These are phyloP conservation scores for Mycena rebaudengoi DNA, from an alignment of 768 basidiomycete genomes.

Conservation along the genomic window DNA sequence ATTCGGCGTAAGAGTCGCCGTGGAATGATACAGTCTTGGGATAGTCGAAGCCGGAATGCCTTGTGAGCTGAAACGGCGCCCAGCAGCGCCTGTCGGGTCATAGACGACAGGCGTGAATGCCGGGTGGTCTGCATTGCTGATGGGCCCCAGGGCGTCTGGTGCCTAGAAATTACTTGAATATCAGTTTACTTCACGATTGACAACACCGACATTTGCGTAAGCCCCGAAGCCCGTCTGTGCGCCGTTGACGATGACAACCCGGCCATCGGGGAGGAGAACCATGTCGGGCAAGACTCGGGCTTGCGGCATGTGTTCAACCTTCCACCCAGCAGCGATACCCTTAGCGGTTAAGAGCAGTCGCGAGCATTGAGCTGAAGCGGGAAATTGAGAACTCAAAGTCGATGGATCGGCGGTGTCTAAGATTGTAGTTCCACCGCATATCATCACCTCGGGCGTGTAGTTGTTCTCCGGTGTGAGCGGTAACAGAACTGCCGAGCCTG, in stretches of 20 bases:
- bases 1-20: slow-evolving; percentile 62
- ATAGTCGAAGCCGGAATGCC: slow-evolving; percentile 53
- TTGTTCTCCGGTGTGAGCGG: slow-evolving; percentile 37
- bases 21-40: slow-evolving; percentile 70
- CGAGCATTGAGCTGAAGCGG: slow-evolving; percentile 42
- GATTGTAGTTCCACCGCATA: slow-evolving; percentile 38
- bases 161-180: slow-evolving; percentile 3
- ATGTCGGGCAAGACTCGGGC: slow-evolving; percentile 43
- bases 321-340: slow-evolving; percentile 46
- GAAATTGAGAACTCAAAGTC: slow-evolving; percentile 31
- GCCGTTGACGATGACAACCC: slow-evolving; percentile 50
- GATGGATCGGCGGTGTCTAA: slow-evolving; percentile 21
- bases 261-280: slow-evolving; percentile 43
- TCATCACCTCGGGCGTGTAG: slow-evolving; percentile 39
- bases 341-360: slow-evolving; percentile 39
- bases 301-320: slow-evolving; percentile 42
- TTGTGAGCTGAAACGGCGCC: slow-evolving; percentile 56
- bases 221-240: slow-evolving; percentile 48
- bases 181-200: slow-evolving; percentile 13
- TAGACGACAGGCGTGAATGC: slow-evolving; percentile 56
- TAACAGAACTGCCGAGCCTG: slow-evolving; percentile 37
- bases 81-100: slow-evolving; percentile 51
- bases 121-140: slow-evolving; percentile 40
- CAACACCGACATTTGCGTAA: slow-evolving; percentile 28
- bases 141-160: not conserved